These are phyloP conservation scores for Psidium guajava DNA, from an alignment of 345 rosid genomes.

Conservation along the genomic window DNA sequence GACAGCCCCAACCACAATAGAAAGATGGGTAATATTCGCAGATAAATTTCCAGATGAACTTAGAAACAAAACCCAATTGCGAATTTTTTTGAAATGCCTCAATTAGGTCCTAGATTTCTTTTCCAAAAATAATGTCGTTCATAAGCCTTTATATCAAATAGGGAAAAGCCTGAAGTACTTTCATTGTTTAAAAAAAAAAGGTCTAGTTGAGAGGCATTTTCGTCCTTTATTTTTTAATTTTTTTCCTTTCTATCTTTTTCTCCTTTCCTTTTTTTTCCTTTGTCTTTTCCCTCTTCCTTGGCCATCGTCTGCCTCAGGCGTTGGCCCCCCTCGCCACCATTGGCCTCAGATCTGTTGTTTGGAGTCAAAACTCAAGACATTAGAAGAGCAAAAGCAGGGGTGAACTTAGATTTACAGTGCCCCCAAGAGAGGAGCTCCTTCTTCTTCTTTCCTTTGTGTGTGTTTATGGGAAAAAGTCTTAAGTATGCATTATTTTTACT, in stretches of 20 bases:
- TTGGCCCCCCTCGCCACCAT: too few relatives aligned
- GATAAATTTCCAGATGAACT: background rate
- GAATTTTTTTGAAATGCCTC: background rate
- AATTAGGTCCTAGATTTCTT: background rate
- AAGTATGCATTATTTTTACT: conserved; percentile 41
- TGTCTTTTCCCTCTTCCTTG: too few relatives aligned
- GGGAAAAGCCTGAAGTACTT: too few relatives aligned
- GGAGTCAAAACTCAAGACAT: background rate
- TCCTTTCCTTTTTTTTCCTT: too few relatives aligned
- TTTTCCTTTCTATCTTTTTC: too few relatives aligned
- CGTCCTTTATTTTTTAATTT: too few relatives aligned
- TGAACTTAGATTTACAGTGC: background rate
- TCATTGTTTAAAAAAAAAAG: too few relatives aligned
- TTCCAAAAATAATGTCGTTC: background rate
- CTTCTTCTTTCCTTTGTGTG: background rate
- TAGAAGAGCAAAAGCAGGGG: background rate
- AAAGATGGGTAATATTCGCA: background rate
- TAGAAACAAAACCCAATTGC: background rate
- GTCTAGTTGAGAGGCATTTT: too few relatives aligned
- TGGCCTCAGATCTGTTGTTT: background rate
- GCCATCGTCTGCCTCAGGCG: too few relatives aligned
- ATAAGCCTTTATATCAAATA: background rate
- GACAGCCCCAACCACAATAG: too few relatives aligned
- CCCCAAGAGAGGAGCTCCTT: background rate
- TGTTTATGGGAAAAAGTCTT: conserved; percentile 48